phyloP scores from a whole-genome alignment of 164 flowering plant genomes.

The Dillenia suffruticosa region DNA sequence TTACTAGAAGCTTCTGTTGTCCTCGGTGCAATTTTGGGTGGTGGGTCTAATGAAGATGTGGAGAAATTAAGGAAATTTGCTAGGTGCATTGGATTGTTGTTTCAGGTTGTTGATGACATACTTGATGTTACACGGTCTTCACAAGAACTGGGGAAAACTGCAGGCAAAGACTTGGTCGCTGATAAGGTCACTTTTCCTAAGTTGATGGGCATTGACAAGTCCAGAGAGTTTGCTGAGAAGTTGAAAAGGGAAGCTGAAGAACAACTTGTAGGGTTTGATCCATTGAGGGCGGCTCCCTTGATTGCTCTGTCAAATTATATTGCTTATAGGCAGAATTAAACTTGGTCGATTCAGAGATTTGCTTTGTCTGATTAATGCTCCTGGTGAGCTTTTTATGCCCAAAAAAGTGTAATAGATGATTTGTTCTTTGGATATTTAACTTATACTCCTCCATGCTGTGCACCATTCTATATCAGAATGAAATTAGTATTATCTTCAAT shows the following conservation, averaged over 20 bases:
- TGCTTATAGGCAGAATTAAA: conserved; percentile 54
- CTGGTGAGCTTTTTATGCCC: too few relatives aligned
- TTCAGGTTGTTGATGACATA: conserved; percentile 83
- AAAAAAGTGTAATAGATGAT: too few relatives aligned
- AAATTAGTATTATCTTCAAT: too few relatives aligned
- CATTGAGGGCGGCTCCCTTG: conserved; percentile 56
- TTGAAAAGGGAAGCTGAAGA: conserved; percentile 51
- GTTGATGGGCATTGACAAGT: conserved; percentile 62
- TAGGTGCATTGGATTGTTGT: conserved; percentile 54
- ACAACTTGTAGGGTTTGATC: conserved; percentile 52
- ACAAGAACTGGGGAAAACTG: conserved; percentile 69
- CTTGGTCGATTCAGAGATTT: background rate
- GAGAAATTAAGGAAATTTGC: conserved; percentile 61
- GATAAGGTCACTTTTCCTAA: conserved; percentile 74
- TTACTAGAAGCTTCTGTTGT: conserved; percentile 66
- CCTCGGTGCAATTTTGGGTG: conserved; percentile 69
- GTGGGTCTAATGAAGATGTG: conserved; percentile 52
- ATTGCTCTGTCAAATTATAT: conserved; percentile 65
- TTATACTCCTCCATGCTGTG: too few relatives aligned
- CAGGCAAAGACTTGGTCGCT: conserved; percentile 69
- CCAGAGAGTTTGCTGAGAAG: conserved; percentile 51
- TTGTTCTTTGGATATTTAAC: too few relatives aligned
- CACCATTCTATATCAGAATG: too few relatives aligned
- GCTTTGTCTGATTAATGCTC: too few relatives aligned
- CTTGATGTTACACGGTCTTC: conserved; percentile 70